Conservation (phyloP, 2,329 filamentous ascomycete species). For the Cryphonectria japonica region DNA sequence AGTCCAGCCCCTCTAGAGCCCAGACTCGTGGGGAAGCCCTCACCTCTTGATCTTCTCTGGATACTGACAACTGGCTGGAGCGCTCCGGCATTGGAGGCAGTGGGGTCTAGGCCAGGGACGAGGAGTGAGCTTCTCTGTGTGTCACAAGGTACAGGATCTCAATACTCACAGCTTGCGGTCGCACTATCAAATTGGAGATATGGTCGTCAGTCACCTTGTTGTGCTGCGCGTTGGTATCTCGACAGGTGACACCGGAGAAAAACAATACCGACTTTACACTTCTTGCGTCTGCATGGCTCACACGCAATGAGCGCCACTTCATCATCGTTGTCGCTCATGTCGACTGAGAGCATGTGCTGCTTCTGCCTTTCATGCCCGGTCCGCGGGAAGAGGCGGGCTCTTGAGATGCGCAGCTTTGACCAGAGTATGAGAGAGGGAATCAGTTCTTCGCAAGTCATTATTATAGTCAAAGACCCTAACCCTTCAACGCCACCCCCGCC, state of each 20-base stretch:
- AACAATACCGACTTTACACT: conserved; percentile 28
- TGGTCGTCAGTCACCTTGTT: conserved; percentile 11
- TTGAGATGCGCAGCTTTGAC: neutral
- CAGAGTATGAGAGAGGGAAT: neutral
- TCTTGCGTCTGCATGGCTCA: conserved; percentile 28
- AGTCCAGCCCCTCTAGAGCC: neutral
- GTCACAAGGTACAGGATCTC: neutral
- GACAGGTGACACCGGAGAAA: conserved; percentile 11
- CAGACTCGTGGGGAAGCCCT: neutral
- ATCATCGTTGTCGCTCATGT: conserved; percentile 21
- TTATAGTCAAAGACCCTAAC: neutral
- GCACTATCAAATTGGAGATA: conserved; percentile 18
- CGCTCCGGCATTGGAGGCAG: conserved; percentile 23
- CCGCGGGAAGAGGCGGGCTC: neutral
- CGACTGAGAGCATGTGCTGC: neutral
- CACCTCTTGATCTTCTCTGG: conserved; percentile 23
- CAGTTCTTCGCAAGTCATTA: neutral
- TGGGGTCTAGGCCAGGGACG: conserved; percentile 7
- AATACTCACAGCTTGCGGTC: conserved; percentile 27
- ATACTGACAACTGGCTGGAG: conserved; percentile 17
- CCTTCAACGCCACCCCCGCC: neutral
- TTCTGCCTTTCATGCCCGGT: too few species aligned
- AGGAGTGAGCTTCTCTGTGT: neutral
- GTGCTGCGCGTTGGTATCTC: neutral
- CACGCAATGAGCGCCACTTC: conserved; percentile 21